Conservation (phyloP, 2,329 filamentous ascomycete genomes). For the Epicoccum sorghinum region DNA sequence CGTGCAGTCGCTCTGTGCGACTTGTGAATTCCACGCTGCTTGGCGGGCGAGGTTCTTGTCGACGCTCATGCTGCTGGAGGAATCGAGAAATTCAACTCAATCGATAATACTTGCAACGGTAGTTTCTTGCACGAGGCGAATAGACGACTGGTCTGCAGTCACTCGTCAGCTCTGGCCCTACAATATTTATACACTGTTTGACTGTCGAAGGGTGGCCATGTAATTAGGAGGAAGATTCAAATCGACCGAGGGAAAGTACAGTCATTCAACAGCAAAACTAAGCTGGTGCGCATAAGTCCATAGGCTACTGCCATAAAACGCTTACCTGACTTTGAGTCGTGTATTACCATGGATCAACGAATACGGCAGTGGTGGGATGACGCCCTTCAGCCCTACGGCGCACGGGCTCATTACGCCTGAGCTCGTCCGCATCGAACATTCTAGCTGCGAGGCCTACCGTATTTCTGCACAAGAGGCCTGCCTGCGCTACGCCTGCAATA, state of each 20-base stretch:
- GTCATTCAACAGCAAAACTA: no score
- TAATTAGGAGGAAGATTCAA: no score
- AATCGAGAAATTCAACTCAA: neutral
- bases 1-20: slow-evolving; percentile 27
- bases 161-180: no score
- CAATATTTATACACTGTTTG: no score
- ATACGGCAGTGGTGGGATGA: slow-evolving; percentile 21
- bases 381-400: slow-evolving; percentile 35
- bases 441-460: slow-evolving; percentile 42
- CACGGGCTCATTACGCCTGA: slow-evolving; percentile 26
- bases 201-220: no score
- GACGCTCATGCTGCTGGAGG: slow-evolving; percentile 13
- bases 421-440: slow-evolving; percentile 41
- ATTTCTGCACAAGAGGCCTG: slow-evolving; percentile 41
- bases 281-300: no score
- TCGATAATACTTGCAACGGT: neutral
- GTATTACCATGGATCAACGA: neutral
- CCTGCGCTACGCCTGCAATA: slow-evolving; percentile 21
- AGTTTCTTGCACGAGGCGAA: no score
- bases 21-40: slow-evolving; percentile 28
- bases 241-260: no score
- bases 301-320: no score
- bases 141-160: no score
- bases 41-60: slow-evolving; percentile 20
- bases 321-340: neutral